Evolutionary conservation across 2,329 filamentous ascomycete genomes (phyloP), one percentile per base, ranked within the genome.

Genomic region (Sporothrix brasiliensis): DNA sequence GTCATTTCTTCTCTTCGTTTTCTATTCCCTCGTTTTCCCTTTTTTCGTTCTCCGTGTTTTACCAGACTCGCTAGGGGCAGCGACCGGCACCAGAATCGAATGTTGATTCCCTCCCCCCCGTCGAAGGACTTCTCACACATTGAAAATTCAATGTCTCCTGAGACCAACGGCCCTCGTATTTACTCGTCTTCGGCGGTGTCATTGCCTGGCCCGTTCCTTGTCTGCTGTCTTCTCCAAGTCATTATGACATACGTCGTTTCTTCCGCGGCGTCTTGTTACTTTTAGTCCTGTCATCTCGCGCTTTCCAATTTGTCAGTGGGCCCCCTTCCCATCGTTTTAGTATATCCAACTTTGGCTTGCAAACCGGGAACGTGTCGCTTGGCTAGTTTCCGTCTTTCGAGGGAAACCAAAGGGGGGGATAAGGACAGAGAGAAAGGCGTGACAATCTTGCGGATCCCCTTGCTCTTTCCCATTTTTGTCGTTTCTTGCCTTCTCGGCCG

Each of bases 311-410:
- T n/a, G 34, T 61, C 56, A 44, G 34, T 44, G 56, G n/a, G 9
- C 19, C 19, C 19, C 13, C 34, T 16, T 2, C 9, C 19, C 6
- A 19, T 54, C n/a, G 27, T 13, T 19, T 14, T 39, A 27, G 47
- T 54, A 52, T 19, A 67, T 52, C 49, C 41, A 27, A 30, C 63
- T 34, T 53, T 24, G 63, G 24, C 63, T 53, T 21, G 41, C 60
- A 65, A 65, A 65, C 60, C 41, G 41, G 60, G 60, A 65, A 65
- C 60, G 41, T 50, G 41, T 65, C 41, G 60, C 60, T n/a, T 65
- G 41, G 60, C 60, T 50, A 50, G 44, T 53, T 67, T 52, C 49
- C 30, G 63, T 53, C 63, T 19, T 19, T 67, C 24, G 4, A 3
- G 19, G 9, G n/a, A 27, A 41, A n/a, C 7, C 11, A 3, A 41